A percentile compares a stretch with the other conserved stretches of the same genome.
These are phyloP conservation scores for Jatropha curcas DNA, from an alignment of 345 rosid genomes.

Conservation along the genomic window DNA sequence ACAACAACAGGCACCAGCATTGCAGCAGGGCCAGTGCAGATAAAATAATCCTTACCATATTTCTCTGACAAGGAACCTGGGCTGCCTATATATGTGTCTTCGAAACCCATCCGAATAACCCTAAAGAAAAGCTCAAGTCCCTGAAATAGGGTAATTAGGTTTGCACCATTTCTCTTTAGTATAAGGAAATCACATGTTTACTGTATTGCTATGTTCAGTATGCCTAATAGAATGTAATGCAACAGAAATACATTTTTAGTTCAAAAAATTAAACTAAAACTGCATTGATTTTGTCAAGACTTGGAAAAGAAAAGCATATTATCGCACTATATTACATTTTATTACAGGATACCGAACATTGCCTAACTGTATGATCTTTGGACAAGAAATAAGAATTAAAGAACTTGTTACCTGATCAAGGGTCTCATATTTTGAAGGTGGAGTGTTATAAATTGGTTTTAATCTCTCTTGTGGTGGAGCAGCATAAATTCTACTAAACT, in stretches of 20 bases:
- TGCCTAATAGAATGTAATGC: too few relatives aligned
- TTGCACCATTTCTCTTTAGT: background rate
- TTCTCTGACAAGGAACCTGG: constrained; percentile 60
- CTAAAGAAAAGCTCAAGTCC: constrained; percentile 78
- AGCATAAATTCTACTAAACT: constrained; percentile 72
- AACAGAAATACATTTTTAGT: too few relatives aligned
- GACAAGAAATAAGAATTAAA: too few relatives aligned
- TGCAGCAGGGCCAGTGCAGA: constrained; percentile 82
- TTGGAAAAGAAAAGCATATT: too few relatives aligned
- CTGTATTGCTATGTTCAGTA: background rate
- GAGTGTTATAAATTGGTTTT: constrained; percentile 59
- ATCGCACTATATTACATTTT: too few relatives aligned
- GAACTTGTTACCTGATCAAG: constrained; percentile 90
- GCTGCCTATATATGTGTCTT: constrained; percentile 59
- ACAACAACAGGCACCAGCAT: constrained; percentile 70
- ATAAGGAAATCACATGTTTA: background rate
- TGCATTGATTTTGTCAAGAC: too few relatives aligned
- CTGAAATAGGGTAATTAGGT: constrained; percentile 30
- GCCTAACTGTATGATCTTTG: too few relatives aligned
- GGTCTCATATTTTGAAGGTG: constrained; percentile 86
- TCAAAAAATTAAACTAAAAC: too few relatives aligned
- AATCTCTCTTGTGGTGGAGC: constrained; percentile 76
- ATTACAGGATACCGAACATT: too few relatives aligned
- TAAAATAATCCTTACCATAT: constrained; percentile 62
- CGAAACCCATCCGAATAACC: constrained; percentile 71